Evolutionary conservation across 2,329 filamentous ascomycete genomes (phyloP), one percentile per base, ranked within the genome.

Genomic region (Cladosporium oxysporum): DNA sequence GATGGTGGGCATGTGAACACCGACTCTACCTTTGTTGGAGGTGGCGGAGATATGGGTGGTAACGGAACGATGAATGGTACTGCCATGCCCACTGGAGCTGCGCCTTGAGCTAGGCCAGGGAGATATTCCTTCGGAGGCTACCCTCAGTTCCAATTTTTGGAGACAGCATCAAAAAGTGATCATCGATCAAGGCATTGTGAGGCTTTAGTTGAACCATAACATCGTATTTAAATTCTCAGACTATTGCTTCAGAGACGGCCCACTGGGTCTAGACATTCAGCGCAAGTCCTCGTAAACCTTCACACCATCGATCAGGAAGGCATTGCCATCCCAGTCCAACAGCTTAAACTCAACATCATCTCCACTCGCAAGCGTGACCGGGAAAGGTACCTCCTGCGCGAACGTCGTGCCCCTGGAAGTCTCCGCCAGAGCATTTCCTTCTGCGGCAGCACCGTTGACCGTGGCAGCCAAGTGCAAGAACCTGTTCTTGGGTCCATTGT

Each of bases 1-100:
- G 68, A 76, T n/a, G 75, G 75, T 31, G 75, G 74, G 44, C 71
- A 75, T 33, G 68, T 58, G 26, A 76, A 76, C 64, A 66, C 64
- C 28, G 71, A 76, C 65, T 55, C 59, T n/a, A 31, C 31, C 1
- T 64, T 64, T 37, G 26, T 50, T 11, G 69, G 69, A 47, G 69
- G 69, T 41, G 37, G 59, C 11, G 72, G 71, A 28, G 68, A 69
- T 47, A 66, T 70, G 59, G 63, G 58, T 37, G 66, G 62, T 11
- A 62, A 62, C 29, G 59, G 59, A n/a, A 62, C 59, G 5, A 52
- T 52, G 26, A 62, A 62, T 35, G 59, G 59, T 29, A 62, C 59
- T 18, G 44, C 44, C 7, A 47, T 33, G 23, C 35, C 44, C n/a
- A 50, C 23, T 29, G 44, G 37, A 49, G 68, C 66, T 26, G 61